Evolutionary conservation across 768 basidiomycete species (phyloP).

Genomic region (Boletus barrowsii): DNA sequence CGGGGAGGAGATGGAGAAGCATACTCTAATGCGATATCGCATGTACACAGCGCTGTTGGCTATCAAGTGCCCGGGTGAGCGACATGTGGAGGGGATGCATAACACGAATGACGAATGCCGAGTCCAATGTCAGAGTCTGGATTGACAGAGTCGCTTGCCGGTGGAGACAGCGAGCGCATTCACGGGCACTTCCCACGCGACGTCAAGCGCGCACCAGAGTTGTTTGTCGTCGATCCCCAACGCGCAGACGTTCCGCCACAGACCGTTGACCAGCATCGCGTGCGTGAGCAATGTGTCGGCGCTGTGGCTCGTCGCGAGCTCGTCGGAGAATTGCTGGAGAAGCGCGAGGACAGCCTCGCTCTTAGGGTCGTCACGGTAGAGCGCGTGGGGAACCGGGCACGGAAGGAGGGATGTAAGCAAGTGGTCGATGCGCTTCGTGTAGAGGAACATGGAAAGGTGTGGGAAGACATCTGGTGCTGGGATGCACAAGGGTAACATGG

Average conservation of each 20-base stretch:
- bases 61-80: too few species aligned
- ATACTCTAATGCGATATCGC: too few species aligned
- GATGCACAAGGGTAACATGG: conserved; percentile 66
- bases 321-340: conserved; percentile 15
- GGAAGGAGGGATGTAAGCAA: conserved; percentile 67
- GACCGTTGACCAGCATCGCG: conserved; percentile 38
- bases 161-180: conserved; percentile 36
- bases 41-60: too few species aligned
- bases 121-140: too few species aligned
- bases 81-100: too few species aligned
- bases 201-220: conserved; percentile 47
- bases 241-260: conserved; percentile 50
- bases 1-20: too few species aligned
- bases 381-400: conserved; percentile 23
- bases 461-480: conserved; percentile 71
- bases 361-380: conserved; percentile 25
- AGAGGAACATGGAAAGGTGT: conserved; percentile 62
- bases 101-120: too few species aligned
- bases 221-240: conserved; percentile 48
- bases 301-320: conserved; percentile 12
- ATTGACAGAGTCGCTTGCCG: conserved; percentile 20
- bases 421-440: conserved; percentile 57
- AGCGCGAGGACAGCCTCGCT: conserved; percentile 9
- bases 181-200: conserved; percentile 49
- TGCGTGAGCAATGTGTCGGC: conserved; percentile 34